Conservation (phyloP, 345 rosid species). For the Hibiscus syriacus region DNA sequence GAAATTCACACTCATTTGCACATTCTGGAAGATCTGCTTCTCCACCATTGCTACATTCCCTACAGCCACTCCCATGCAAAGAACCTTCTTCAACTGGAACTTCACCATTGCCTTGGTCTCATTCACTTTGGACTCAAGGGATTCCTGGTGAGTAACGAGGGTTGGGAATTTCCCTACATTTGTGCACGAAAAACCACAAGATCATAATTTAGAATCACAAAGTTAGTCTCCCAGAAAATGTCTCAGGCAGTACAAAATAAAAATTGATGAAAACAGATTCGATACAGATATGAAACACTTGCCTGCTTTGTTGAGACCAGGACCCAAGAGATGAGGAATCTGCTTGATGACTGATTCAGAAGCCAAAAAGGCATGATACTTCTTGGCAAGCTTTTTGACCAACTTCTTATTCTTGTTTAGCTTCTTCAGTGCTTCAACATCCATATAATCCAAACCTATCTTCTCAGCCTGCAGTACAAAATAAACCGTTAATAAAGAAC, state of each 20-base stretch:
- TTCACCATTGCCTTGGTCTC: not conserved
- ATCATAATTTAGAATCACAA: not conserved
- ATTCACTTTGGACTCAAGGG: not conserved
- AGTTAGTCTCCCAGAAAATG: not conserved
- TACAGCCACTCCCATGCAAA: not conserved
- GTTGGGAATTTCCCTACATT: not conserved
- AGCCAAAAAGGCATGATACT: slow-evolving; percentile 69
- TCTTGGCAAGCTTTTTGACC: slow-evolving; percentile 82
- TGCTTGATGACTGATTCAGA: slow-evolving; percentile 80
- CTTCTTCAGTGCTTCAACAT: slow-evolving; percentile 68
- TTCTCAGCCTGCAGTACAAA: slow-evolving; percentile 47
- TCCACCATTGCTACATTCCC: not conserved
- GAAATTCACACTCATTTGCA: too few relatives aligned
- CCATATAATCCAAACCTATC: slow-evolving; percentile 62
- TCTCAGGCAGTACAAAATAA: not conserved
- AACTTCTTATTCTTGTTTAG: slow-evolving; percentile 74
- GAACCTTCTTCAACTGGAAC: not conserved
- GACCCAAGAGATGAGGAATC: slow-evolving; percentile 79
- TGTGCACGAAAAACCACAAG: not conserved
- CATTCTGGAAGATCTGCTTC: too few relatives aligned
- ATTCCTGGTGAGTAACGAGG: not conserved
- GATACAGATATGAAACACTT: slow-evolving; percentile 18
- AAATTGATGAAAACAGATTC: not conserved
- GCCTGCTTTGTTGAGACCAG: slow-evolving; percentile 92
- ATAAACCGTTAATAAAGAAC: not conserved